Evolutionary conservation across 441 rosid genomes (phyloP), one percentile per base, ranked within the genome.

Genomic region (Lepidium campestre): DNA sequence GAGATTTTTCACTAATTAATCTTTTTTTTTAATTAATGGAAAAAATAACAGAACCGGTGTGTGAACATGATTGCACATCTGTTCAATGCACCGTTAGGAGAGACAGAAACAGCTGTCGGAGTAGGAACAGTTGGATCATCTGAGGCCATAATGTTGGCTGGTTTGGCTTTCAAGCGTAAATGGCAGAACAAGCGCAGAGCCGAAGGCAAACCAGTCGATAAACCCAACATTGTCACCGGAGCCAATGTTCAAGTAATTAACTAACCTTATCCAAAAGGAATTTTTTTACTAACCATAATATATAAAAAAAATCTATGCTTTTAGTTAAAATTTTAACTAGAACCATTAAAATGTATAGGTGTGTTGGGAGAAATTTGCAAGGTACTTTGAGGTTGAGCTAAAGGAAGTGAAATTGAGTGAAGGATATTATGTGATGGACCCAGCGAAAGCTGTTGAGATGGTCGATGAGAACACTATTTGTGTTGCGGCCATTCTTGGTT

Each of bases 401-500:
- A 92, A 87, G 79, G 96, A 92, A 72, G 98, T 92, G 75, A 89
- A 87, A 79, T 70, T 92, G 29, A 80, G 82, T 11, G 98, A 92
- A 68, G 96, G 91, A 0, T 89, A 86, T 77, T 92, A 89, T 46
- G 98, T 92, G 27, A 87, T 92, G 98, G 91, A 92, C 70, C 98
- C 96, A 0, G 85, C 1, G 17, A 67, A 92, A 65, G 96, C 96
- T 53, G 96, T 82, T 23, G 93, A 92, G 56, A 76, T 90, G 86
- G 98, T 92, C 7, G 98, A 92, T 49, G 98, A 92, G 76, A 92
- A 92, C 85, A 92, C 96, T 4, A 92, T 90, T 34, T 92, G 96
- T 62, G 96, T 92, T 5, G 98, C 93, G 17, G 95, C 95, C 12
- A 89, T 88, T 48, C 78, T 92, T 64, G 98, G 98, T 17, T 91